These are phyloP conservation scores for Mycena metata DNA, from an alignment of 768 basidiomycete genomes.

Conservation along the genomic window DNA sequence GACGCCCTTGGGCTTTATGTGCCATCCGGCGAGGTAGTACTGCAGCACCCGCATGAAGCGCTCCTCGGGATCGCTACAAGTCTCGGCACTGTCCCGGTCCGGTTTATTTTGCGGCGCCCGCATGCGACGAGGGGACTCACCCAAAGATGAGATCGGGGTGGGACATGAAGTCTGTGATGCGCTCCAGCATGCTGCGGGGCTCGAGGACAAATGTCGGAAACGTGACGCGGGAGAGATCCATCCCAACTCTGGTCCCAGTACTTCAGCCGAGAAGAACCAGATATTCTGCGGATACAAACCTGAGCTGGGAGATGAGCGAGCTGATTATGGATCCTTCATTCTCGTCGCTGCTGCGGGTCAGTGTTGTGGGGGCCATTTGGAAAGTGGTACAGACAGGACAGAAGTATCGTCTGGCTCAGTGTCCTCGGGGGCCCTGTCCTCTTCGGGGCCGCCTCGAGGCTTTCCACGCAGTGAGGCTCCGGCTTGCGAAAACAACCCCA, in stretches of 20 bases:
- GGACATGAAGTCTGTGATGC: conserved; percentile 99
- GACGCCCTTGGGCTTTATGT: conserved; percentile 98
- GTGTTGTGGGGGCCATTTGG: conserved; percentile 46
- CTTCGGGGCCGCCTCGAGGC: conserved; percentile 76
- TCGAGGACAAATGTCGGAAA: conserved; percentile 97
- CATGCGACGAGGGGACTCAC: conserved; percentile 59
- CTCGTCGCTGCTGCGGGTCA: conserved; percentile 77
- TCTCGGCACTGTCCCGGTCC: conserved; percentile 71
- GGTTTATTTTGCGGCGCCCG: conserved; percentile 23
- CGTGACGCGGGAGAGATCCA: conserved; percentile 96
- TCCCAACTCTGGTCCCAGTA: conserved; percentile 76
- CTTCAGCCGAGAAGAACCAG: conserved; percentile 17
- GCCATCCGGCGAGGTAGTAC: conserved; percentile 99
- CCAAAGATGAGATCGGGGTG: conserved; percentile 98
- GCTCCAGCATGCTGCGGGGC: conserved; percentile 96
- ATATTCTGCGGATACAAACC: conserved; percentile 57
- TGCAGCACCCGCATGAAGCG: conserved; percentile 91
- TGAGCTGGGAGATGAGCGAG: conserved; percentile 89
- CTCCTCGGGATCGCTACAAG: conserved; percentile 87
- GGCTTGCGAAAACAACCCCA: conserved; percentile 84
- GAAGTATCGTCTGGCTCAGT: conserved; percentile 92
- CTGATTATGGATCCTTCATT: conserved; percentile 92
- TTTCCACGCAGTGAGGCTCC: conserved; percentile 70
- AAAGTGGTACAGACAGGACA: conserved; percentile 75
- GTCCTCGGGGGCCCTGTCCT: conserved; percentile 82